A percentile compares a stretch with the other conserved stretches of the same genome.
phyloP scores from a whole-genome alignment of 768 basidiomycete species.

The Trametes cingulata region DNA sequence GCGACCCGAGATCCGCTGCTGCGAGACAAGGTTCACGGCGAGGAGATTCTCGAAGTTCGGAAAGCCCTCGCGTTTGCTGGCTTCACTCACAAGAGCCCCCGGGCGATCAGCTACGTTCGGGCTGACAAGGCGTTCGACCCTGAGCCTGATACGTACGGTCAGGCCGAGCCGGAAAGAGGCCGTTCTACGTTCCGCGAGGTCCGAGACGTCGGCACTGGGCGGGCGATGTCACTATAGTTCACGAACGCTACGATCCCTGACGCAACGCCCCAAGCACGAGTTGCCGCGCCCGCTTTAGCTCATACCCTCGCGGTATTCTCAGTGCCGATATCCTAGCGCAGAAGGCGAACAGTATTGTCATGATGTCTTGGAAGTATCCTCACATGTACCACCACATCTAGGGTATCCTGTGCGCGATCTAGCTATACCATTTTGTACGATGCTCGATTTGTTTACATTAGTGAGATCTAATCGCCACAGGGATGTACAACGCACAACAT shows the following conservation, averaged over 20 bases:
- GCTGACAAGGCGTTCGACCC: conserved; percentile 73
- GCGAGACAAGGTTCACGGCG: conserved; percentile 81
- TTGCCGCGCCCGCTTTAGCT: conserved; percentile 17
- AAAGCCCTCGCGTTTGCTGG: conserved; percentile 91
- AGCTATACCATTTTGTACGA: conserved; percentile 13
- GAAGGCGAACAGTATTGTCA: not conserved
- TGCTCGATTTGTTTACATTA: not conserved
- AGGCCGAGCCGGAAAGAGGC: conserved; percentile 54
- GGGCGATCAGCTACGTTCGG: conserved; percentile 72
- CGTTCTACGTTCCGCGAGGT: conserved; percentile 63
- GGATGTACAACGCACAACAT: conserved; percentile 7
- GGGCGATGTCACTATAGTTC: conserved; percentile 79
- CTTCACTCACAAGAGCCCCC: conserved; percentile 88
- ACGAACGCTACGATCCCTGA: conserved; percentile 9
- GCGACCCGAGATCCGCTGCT: conserved; percentile 89
- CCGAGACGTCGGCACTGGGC: conserved; percentile 66
- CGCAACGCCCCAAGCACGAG: conserved; percentile 25
- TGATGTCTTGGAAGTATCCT: conserved; percentile 10
- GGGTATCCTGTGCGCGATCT: conserved; percentile 5
- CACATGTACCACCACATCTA: conserved; percentile 15
- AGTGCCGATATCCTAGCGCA: not conserved
- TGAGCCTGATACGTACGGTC: conserved; percentile 50
- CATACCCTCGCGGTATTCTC: conserved; percentile 15
- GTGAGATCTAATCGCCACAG: conserved; percentile 14
- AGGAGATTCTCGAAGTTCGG: conserved; percentile 83